A percentile compares a stretch with the other conserved stretches of the same genome.
Conservation (phyloP, 768 basidiomycete species). For the Panellus pusillus region DNA sequence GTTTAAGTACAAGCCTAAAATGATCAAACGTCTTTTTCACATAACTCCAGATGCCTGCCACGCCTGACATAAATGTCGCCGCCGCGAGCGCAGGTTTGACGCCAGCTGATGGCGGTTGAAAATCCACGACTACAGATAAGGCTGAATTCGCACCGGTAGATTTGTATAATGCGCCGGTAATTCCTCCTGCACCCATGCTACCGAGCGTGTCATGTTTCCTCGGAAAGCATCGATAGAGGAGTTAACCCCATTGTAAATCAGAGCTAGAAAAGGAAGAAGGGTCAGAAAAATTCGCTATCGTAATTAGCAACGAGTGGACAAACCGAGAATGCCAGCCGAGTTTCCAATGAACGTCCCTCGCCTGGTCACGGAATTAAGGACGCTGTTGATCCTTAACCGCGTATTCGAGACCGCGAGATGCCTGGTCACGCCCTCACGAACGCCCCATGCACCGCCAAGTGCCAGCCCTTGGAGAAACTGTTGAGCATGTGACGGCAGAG, state of each 20-base stretch:
- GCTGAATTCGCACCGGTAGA: constrained; percentile 74
- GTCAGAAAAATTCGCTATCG: constrained; percentile 27
- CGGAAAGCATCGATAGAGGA: constrained; percentile 87
- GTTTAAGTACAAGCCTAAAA: constrained; percentile 48
- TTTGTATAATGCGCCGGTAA: constrained; percentile 91
- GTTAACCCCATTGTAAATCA: constrained; percentile 96
- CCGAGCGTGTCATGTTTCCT: constrained; percentile 91
- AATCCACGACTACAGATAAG: constrained; percentile 39
- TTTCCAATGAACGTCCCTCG: constrained; percentile 98
- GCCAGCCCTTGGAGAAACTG: constrained; percentile 77
- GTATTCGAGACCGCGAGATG: constrained; percentile 84
- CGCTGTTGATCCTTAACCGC: constrained; percentile 91
- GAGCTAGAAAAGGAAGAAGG: constrained; percentile 60
- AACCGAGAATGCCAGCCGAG: constrained; percentile 96
- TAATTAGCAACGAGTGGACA: constrained; percentile 40
- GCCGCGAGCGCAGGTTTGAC: constrained; percentile 87
- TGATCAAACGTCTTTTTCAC: constrained; percentile 84
- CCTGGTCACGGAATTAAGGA: constrained; percentile 95
- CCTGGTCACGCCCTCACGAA: constrained; percentile 89
- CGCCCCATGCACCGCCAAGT: constrained; percentile 93
- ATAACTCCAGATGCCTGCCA: constrained; percentile 93
- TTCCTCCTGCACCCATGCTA: constrained; percentile 87
- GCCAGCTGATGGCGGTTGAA: constrained; percentile 68
- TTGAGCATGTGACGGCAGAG: constrained; percentile 77
- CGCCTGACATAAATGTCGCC: constrained; percentile 84